Evolutionary conservation across 345 rosid species (phyloP).

Genomic region (Cardamine chenopodiifolia): DNA sequence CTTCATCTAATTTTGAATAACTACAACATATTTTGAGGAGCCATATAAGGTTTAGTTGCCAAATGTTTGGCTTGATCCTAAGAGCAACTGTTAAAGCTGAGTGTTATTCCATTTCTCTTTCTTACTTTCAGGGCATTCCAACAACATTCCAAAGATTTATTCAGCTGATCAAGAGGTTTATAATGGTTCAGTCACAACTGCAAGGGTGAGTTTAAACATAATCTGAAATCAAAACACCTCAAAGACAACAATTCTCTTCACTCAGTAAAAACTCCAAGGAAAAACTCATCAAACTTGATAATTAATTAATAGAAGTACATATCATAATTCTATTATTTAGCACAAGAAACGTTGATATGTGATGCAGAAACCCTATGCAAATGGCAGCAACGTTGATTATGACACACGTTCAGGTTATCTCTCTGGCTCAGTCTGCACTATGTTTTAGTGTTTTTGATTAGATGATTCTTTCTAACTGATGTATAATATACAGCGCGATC

Average conservation of each 20-base stretch:
- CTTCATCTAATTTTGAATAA: conserved; percentile 2
- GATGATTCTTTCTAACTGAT: conserved; percentile 32
- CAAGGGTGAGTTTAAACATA: conserved; percentile 58
- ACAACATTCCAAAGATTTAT: conserved; percentile 44
- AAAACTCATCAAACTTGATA: not conserved
- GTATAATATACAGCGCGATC: conserved; percentile 65
- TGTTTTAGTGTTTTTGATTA: not conserved
- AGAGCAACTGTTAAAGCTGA: not conserved
- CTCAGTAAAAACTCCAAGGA: not conserved
- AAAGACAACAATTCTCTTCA: not conserved
- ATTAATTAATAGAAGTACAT: not conserved
- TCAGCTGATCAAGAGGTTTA: conserved; percentile 57
- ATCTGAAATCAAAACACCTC: not conserved
- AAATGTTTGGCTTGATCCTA: conserved; percentile 16
- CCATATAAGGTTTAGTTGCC: not conserved
- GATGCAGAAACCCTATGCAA: conserved; percentile 51
- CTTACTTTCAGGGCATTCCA: conserved; percentile 53
- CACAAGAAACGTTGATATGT: conserved; percentile 34
- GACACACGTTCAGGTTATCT: conserved; percentile 67
- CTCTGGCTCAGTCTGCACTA: conserved; percentile 6
- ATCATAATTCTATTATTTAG: conserved; percentile 48
- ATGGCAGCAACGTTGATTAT: conserved; percentile 60
- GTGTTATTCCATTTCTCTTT: not conserved
- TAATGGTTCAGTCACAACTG: conserved; percentile 39
- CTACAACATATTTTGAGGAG: not conserved